A percentile compares a stretch with the other conserved stretches of the same genome.
These are phyloP conservation scores for Marchantia paleacea DNA, from an alignment of 225 moss, liverwort and hornwort genomes.

Conservation along the genomic window DNA sequence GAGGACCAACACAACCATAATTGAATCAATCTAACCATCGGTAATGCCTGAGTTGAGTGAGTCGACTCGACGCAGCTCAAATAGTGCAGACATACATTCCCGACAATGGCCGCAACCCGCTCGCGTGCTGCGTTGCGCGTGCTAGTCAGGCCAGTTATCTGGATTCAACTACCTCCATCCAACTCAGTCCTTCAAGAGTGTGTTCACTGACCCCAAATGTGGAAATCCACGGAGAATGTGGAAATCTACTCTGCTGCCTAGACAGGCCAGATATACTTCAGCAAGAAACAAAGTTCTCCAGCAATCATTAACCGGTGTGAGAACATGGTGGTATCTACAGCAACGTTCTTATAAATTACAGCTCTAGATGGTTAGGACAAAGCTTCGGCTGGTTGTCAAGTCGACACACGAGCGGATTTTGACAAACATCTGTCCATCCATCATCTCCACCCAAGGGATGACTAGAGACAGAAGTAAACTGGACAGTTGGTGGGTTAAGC, in stretches of 20 bases:
- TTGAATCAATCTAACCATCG: background rate
- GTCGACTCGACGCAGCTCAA: slow-evolving; percentile 16
- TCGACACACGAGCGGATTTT: slow-evolving; percentile 26
- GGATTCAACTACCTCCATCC: slow-evolving; percentile 13
- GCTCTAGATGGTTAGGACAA: slow-evolving; percentile 24
- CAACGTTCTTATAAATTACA: slow-evolving; percentile 21
- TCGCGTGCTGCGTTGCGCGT: background rate
- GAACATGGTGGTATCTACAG: slow-evolving; percentile 26
- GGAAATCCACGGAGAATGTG: slow-evolving; percentile 14
- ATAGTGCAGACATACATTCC: slow-evolving; percentile 1
- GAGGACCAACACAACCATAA: slow-evolving; percentile 19
- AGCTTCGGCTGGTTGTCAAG: slow-evolving; percentile 28
- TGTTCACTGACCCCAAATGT: slow-evolving; percentile 14
- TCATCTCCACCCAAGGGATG: slow-evolving; percentile 16
- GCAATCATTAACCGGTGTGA: slow-evolving; percentile 15
- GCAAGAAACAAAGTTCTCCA: slow-evolving; percentile 25
- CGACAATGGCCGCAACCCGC: slow-evolving; percentile 2
- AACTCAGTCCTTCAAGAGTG: slow-evolving; percentile 18
- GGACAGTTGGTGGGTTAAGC: slow-evolving; percentile 15
- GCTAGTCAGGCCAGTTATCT: slow-evolving; percentile 5
- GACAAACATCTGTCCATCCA: slow-evolving; percentile 17
- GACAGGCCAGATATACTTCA: slow-evolving; percentile 23
- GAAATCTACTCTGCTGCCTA: slow-evolving; percentile 25
- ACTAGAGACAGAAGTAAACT: background rate
- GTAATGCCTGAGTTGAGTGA: slow-evolving; percentile 14